Conservation (phyloP, 2,329 filamentous ascomycete species). For the Didymellaceae sp. region DNA sequence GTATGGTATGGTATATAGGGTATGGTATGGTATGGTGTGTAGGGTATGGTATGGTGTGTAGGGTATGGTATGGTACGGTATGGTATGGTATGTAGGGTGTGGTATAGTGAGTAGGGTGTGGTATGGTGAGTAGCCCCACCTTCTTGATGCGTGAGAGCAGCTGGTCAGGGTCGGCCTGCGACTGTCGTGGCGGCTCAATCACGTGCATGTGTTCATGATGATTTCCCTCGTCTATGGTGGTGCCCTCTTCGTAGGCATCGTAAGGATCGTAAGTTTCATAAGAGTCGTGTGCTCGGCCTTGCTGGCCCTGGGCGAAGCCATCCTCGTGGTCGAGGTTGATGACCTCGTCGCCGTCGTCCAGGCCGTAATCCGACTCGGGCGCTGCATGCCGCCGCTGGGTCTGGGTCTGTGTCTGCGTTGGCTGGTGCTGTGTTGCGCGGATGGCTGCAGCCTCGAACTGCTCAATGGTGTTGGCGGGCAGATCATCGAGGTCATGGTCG, state of each 20-base stretch:
- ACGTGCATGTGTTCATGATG: constrained; percentile 1
- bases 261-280: neutral
- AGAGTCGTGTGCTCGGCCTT: neutral
- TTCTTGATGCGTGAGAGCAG: constrained; percentile 54
- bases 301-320: neutral
- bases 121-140: constrained; percentile 24
- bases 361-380: constrained; percentile 50
- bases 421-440: constrained; percentile 49
- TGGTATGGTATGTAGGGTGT: too few species aligned
- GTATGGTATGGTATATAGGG: too few species aligned
- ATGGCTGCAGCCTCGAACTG: constrained; percentile 55
- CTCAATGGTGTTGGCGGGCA: constrained; percentile 54
- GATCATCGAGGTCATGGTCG: constrained; percentile 54
- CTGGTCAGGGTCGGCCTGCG: constrained; percentile 36
- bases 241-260: constrained; percentile 3
- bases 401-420: neutral
- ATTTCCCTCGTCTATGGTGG: constrained; percentile 9
- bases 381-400: constrained; percentile 18
- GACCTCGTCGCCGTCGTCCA: constrained; percentile 52
- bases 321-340: constrained; percentile 53
- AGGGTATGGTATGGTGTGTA: too few species aligned
- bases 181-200: constrained; percentile 23
- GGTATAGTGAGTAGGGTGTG: too few species aligned
- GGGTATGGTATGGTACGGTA: too few species aligned
- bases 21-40: too few species aligned